phyloP scores from a whole-genome alignment of 2,329 filamentous ascomycete species.

The Coniochaeta hoffmannii region DNA sequence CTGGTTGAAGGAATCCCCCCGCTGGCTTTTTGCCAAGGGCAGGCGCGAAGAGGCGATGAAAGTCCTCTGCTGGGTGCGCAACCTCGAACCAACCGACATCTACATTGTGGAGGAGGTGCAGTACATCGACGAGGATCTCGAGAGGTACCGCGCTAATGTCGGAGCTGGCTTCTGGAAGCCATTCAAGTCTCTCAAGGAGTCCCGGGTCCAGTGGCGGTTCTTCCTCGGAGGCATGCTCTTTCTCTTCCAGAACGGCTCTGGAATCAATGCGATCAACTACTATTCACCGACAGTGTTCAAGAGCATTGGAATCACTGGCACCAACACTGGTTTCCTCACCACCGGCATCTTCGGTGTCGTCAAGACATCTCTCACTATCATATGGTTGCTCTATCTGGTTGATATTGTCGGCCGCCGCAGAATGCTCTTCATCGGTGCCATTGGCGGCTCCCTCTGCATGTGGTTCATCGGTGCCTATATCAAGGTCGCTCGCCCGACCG shows the following conservation, averaged over 20 bases:
- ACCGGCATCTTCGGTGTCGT: conserved; percentile 74
- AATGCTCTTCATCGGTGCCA: conserved; percentile 57
- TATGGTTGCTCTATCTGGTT: conserved; percentile 64
- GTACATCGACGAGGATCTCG: conserved; percentile 62
- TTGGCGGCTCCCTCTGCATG: conserved; percentile 54
- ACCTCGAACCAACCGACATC: conserved; percentile 44
- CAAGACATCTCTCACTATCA: conserved; percentile 59
- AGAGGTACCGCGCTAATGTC: conserved; percentile 53
- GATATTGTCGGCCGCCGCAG: conserved; percentile 48
- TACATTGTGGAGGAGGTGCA: conserved; percentile 70
- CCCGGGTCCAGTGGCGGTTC: conserved; percentile 61
- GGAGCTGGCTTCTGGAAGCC: conserved; percentile 71
- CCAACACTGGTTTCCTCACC: conserved; percentile 41
- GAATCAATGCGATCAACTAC: conserved; percentile 77
- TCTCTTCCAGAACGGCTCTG: conserved; percentile 69
- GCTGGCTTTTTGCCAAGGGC: conserved; percentile 61
- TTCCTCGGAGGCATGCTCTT: conserved; percentile 68
- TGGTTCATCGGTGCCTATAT: conserved; percentile 59
- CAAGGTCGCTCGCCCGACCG: conserved; percentile 35
- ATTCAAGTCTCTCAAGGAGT: conserved; percentile 49
- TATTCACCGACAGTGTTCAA: conserved; percentile 63
- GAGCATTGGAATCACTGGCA: conserved; percentile 37
- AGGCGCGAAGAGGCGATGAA: conserved; percentile 50
- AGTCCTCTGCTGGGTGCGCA: conserved; percentile 58
- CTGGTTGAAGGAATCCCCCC: conserved; percentile 58